Evolutionary conservation across 2,329 filamentous ascomycete genomes (phyloP).

Genomic region (Diplodia mutila): DNA sequence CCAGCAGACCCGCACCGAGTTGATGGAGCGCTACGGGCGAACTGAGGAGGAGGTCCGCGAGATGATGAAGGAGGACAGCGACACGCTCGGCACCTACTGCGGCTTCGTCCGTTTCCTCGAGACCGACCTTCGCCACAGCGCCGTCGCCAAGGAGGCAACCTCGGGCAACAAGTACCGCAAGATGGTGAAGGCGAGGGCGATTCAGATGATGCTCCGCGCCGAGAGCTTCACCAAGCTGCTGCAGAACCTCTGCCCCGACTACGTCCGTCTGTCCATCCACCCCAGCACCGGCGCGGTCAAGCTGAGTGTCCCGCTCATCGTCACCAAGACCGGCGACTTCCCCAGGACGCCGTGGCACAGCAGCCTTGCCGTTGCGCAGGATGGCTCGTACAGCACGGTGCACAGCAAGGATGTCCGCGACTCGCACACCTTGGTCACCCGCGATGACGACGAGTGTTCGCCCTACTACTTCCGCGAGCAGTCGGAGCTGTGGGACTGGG

Average conservation of each 20-base stretch:
- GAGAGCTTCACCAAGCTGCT: not conserved
- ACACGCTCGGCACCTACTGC: too few species aligned
- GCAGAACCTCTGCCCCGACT: not conserved
- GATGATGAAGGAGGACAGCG: too few species aligned
- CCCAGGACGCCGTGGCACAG: not conserved
- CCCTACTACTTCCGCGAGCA: not conserved
- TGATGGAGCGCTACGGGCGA: too few species aligned
- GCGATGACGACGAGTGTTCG: not conserved
- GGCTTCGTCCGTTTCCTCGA: too few species aligned
- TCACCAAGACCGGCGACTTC: not conserved
- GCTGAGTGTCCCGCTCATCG: slow-evolving; percentile 23
- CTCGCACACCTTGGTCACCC: slow-evolving; percentile 48
- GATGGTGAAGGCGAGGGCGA: too few species aligned
- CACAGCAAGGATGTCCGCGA: slow-evolving; percentile 31
- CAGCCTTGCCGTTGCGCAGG: not conserved
- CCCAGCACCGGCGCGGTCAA: slow-evolving; percentile 20
- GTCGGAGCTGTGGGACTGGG: not conserved
- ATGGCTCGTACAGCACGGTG: slow-evolving; percentile 1
- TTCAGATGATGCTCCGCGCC: too few species aligned
- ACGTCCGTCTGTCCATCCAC: slow-evolving; percentile 26
- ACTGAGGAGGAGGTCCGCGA: too few species aligned
- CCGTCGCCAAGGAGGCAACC: too few species aligned
- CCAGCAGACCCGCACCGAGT: too few species aligned
- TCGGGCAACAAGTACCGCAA: too few species aligned
- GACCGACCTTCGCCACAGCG: too few species aligned